These are phyloP conservation scores for Pseudocercospora ulei DNA, from an alignment of 2,329 filamentous ascomycete species.

Conservation along the genomic window DNA sequence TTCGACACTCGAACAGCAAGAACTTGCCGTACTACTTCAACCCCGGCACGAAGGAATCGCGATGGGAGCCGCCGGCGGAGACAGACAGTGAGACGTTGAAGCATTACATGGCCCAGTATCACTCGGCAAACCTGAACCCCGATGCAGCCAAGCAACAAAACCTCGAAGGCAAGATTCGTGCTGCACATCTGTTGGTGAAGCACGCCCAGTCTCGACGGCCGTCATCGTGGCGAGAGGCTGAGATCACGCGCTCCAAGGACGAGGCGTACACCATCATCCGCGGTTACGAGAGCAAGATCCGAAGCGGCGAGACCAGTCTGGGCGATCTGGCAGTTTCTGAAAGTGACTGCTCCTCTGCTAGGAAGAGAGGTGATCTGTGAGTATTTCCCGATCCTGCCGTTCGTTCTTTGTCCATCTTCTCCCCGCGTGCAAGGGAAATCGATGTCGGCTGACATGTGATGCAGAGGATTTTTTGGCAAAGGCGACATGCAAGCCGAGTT, in stretches of 20 bases:
- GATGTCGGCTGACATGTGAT: constrained; percentile 17
- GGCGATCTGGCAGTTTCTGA: constrained; percentile 79
- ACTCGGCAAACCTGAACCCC: constrained; percentile 45
- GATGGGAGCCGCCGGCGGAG: constrained; percentile 84
- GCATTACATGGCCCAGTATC: constrained; percentile 81
- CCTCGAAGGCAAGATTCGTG: constrained; percentile 74
- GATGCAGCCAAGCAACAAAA: constrained; percentile 20
- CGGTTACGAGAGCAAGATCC: constrained; percentile 66
- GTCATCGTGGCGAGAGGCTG: constrained; percentile 82
- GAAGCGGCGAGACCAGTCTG: constrained; percentile 56
- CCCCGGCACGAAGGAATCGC: constrained; percentile 69
- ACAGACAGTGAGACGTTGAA: constrained; percentile 91
- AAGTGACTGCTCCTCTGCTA: constrained; percentile 89
- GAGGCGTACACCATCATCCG: constrained; percentile 72
- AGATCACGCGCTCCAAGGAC: constrained; percentile 80
- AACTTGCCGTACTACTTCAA: constrained; percentile 99
- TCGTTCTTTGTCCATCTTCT: too few relatives aligned
- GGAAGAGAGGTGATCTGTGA: constrained; percentile 81
- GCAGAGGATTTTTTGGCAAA: constrained; percentile 78
- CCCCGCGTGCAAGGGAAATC: too few relatives aligned
- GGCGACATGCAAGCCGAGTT: constrained; percentile 99
- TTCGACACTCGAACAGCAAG: constrained; percentile 96
- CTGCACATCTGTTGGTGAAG: constrained; percentile 87
- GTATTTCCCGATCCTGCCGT: too few relatives aligned
- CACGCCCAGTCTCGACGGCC: constrained; percentile 79